Percentiles rank a stretch among this genome's conserved stretches.
phyloP scores from a whole-genome alignment of 768 basidiomycete genomes.

The Boletellus sp. region DNA sequence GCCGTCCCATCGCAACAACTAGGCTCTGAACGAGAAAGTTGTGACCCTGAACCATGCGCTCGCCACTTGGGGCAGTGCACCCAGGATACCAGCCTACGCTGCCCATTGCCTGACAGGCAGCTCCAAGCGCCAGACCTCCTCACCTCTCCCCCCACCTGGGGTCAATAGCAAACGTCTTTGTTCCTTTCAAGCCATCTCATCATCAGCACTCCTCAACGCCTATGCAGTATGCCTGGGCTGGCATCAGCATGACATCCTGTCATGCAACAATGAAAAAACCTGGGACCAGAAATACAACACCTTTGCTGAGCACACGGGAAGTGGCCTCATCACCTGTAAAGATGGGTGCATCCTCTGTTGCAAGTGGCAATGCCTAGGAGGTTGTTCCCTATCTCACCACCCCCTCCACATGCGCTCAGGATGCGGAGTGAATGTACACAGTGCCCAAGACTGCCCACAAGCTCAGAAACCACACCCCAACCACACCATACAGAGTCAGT shows the following conservation, averaged over 20 bases:
- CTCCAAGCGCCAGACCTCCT: too few species aligned
- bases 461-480: conserved; percentile 6
- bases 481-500: too few species aligned
- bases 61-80: too few species aligned
- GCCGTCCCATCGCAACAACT: too few species aligned
- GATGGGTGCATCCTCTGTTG: conserved; percentile 1
- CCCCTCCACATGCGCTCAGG: conserved; percentile 10
- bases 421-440: not conserved
- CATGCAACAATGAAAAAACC: not conserved
- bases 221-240: not conserved
- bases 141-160: too few species aligned
- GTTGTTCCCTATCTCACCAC: not conserved
- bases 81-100: too few species aligned
- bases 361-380: too few species aligned
- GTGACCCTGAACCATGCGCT: too few species aligned
- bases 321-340: conserved; percentile 12
- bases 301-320: not conserved
- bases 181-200: not conserved
- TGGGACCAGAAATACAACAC: not conserved
- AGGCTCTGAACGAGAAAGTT: too few species aligned
- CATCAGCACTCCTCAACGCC: not conserved
- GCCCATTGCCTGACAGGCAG: too few species aligned
- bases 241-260: not conserved
- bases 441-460: conserved; percentile 5
- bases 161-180: not conserved